Conservation (phyloP, 345 rosid species). For the Bruguiera gymnorhiza region DNA sequence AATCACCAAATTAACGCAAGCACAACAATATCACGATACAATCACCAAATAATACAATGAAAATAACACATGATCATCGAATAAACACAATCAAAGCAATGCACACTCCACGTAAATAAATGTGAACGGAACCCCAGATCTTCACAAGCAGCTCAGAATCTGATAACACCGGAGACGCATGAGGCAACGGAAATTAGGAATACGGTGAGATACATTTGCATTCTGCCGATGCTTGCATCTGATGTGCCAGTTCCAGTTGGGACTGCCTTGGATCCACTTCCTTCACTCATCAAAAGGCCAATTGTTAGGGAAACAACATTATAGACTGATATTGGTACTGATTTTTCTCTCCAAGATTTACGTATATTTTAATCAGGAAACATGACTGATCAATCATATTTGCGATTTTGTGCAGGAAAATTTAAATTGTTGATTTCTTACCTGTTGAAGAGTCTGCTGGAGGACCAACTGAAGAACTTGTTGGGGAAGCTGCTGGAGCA, state of each 20-base stretch:
- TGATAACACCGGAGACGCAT: slow-evolving; percentile 4
- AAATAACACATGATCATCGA: neutral
- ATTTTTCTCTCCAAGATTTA: too few relatives aligned
- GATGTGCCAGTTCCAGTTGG: slow-evolving; percentile 28
- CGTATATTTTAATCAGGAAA: too few relatives aligned
- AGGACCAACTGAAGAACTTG: slow-evolving; percentile 23
- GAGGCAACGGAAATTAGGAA: slow-evolving; percentile 6
- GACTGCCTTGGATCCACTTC: slow-evolving; percentile 37
- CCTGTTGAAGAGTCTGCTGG: slow-evolving; percentile 34
- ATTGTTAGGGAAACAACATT: neutral
- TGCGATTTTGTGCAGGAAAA: too few relatives aligned
- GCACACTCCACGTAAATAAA: neutral
- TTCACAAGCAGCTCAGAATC: slow-evolving; percentile 3
- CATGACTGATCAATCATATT: too few relatives aligned
- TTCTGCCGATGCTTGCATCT: slow-evolving; percentile 11
- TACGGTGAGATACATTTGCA: slow-evolving; percentile 13
- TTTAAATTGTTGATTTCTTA: neutral
- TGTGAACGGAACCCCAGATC: neutral
- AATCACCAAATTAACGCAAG: too few relatives aligned
- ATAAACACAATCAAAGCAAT: neutral
- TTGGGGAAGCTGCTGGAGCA: slow-evolving; percentile 17
- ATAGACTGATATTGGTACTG: too few relatives aligned
- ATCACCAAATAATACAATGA: neutral
- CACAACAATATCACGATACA: neutral
- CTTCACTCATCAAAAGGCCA: slow-evolving; percentile 17